Base-by-base conservation (phyloP, 1,139 yeast genomes). In the Hemisphaericaspora xylanilytica region DNA sequence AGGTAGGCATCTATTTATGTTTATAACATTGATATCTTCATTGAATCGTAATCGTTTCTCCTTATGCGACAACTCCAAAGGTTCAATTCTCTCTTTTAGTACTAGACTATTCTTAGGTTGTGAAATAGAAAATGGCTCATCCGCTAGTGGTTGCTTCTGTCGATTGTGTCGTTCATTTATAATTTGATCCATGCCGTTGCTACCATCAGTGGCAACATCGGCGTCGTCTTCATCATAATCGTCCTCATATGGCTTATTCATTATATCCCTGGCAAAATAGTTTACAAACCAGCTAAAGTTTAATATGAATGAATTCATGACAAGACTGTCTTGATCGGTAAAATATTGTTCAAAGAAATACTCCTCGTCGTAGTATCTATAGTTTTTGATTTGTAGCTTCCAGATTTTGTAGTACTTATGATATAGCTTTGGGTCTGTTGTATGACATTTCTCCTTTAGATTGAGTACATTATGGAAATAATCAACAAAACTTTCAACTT, bases 401-500 rank as follows among this genome's bases (percentile, higher is more conserved):
- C 53, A 50, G 7, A 50, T 42, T 21, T 38, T 36, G 27, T 47
- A 46, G 33, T 48, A 50, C 13, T 34, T 39, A 2, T 37, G 37
- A 32, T 46, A 49, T 17, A 47, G 29, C 4, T 35, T 27, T 5
- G 48, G 50, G 32, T 42, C 44, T 15, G 37, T 26, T 17, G 17
- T 10, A 28, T 26, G 4, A 20, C n/a, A 20, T 5, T 13, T 5
- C 15, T 14, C 35, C 6, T 32, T 28, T 9, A 39, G n/a, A 24
- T 39, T 41, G 6, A 40, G 37, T 12, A 36, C 33, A 35, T 33
- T 37, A 29, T 38, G 24, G 21, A 45, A 35, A 31, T 36, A 42
- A 34, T 45, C 50, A 28, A 47, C 39, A 18, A 53, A 47, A 4
- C 45, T 33, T 32, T 52, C 57, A 21, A 55, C 41, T 35, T 51